A percentile compares a stretch with the other conserved stretches of the same genome.
Conservation (phyloP, 2,329 filamentous ascomycete species). For the Cladobotryum mycophilum region DNA sequence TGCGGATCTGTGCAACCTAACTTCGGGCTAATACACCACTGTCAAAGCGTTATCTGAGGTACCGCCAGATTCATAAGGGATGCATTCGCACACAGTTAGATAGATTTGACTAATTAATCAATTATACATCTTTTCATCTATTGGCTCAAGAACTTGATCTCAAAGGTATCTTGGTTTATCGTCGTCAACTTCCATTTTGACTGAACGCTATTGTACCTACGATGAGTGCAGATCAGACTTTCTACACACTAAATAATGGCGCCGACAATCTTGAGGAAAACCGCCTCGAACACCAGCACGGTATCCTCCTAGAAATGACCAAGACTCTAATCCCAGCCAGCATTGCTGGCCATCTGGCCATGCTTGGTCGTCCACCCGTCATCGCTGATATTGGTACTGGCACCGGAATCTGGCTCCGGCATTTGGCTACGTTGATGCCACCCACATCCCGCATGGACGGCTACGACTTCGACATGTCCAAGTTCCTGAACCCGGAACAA, state of each 20-base stretch:
- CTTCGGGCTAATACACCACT: too few relatives aligned
- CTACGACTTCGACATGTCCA: slow-evolving; percentile 15
- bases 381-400: slow-evolving; percentile 16
- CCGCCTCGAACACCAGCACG: not conserved
- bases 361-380: not conserved
- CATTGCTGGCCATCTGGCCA: not conserved
- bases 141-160: too few relatives aligned
- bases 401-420: slow-evolving; percentile 17
- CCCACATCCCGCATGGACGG: slow-evolving; percentile 12
- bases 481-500: slow-evolving; percentile 12
- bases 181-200: too few relatives aligned
- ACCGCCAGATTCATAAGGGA: too few relatives aligned
- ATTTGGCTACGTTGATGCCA: slow-evolving; percentile 13
- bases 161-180: too few relatives aligned
- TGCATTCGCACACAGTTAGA: too few relatives aligned
- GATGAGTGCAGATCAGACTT: not conserved
- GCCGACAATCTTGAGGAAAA: not conserved
- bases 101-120: too few relatives aligned
- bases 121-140: too few relatives aligned
- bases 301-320: not conserved
- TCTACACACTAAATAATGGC: not conserved
- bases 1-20: too few relatives aligned
- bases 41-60: too few relatives aligned
- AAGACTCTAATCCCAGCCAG: not conserved
- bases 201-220: not conserved